Percentiles rank a stretch among this genome's conserved stretches.
Conservation (phyloP, 345 rosid species). For the Bruguiera sexangula region DNA sequence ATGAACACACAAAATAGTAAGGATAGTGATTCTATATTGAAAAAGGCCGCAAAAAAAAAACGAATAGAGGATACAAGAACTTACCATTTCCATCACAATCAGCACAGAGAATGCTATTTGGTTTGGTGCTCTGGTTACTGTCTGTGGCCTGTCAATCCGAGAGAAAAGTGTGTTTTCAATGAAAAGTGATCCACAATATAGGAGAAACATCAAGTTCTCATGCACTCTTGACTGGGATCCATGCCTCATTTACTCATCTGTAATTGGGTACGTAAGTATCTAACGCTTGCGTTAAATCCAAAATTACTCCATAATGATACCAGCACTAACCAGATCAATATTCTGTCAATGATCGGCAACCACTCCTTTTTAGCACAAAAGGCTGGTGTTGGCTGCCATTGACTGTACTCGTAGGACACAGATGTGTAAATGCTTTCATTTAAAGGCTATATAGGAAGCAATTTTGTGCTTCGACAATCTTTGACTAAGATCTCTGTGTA, state of each 20-base stretch:
- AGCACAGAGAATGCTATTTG: constrained; percentile 61
- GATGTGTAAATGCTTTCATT: background rate
- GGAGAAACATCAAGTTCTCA: background rate
- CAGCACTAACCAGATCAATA: background rate
- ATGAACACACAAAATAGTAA: background rate
- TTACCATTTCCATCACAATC: constrained; percentile 54
- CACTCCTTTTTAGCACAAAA: constrained; percentile 10
- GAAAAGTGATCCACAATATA: background rate
- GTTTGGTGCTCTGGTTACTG: constrained; percentile 33
- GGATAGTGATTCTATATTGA: background rate
- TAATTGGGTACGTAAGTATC: background rate
- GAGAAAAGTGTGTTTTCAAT: constrained; percentile 5
- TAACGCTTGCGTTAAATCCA: background rate
- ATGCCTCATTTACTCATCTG: background rate
- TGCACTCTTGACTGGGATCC: constrained; percentile 1
- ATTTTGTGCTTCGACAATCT: background rate
- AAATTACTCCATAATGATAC: background rate
- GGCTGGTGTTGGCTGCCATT: background rate
- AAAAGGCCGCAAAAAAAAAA: background rate
- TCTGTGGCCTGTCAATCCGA: constrained; percentile 50
- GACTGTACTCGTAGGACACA: background rate
- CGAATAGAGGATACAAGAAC: background rate
- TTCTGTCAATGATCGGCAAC: background rate
- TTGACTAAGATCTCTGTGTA: background rate
- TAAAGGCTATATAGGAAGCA: background rate